Evolutionary conservation across 2,329 filamentous ascomycete genomes (phyloP).

Genomic region (Periconia digitata): DNA sequence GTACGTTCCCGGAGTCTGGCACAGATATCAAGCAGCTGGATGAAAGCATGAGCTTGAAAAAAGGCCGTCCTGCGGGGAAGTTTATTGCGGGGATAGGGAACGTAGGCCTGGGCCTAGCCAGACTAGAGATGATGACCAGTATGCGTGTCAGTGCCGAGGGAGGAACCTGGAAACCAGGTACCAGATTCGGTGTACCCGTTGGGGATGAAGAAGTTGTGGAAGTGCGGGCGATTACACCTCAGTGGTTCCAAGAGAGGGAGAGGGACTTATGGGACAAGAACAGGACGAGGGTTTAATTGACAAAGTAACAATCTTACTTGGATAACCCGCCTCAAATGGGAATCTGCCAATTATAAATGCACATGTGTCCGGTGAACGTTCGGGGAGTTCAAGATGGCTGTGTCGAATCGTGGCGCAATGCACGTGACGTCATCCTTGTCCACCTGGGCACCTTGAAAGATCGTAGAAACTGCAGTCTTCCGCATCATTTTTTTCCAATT

Average conservation of each 20-base stretch:
- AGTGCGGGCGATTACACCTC: constrained; percentile 70
- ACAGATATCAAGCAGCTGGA: constrained; percentile 58
- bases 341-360: constrained; percentile 3
- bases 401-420: constrained; percentile 24
- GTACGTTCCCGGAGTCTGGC: constrained; percentile 43
- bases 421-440: constrained; percentile 14
- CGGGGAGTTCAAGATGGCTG: constrained; percentile 13
- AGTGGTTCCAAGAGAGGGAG: constrained; percentile 63
- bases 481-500: background rate
- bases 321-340: too few relatives aligned
- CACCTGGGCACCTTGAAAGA: background rate
- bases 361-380: background rate
- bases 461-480: background rate
- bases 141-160: constrained; percentile 69
- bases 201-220: constrained; percentile 29
- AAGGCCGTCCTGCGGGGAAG: constrained; percentile 74
- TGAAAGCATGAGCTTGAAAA: constrained; percentile 41
- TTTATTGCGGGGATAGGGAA: constrained; percentile 81
- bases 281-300: constrained; percentile 16
- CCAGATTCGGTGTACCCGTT: constrained; percentile 50
- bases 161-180: constrained; percentile 59
- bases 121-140: constrained; percentile 88
- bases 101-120: constrained; percentile 81
- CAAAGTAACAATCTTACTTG: too few relatives aligned
- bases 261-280: constrained; percentile 33